Percentiles rank a stretch among this genome's conserved stretches.
Conservation (phyloP, 164 flowering plant species). For the Pachysandra terminalis region DNA sequence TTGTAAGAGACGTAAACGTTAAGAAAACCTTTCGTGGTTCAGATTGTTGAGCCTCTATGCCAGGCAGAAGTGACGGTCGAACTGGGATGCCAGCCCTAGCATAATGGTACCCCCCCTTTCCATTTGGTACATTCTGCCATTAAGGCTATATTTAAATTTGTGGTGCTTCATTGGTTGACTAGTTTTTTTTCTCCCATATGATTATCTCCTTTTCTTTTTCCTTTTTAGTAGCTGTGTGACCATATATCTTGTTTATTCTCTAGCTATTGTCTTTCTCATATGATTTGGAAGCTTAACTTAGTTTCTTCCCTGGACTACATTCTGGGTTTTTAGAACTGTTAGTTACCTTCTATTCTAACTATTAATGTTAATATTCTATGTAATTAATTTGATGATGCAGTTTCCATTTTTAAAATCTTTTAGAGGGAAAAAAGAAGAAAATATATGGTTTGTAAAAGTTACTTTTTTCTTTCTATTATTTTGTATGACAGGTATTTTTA, state of each 20-base stretch:
- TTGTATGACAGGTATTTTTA: constrained; percentile 58
- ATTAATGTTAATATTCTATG: background rate
- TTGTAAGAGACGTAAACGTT: too few species aligned
- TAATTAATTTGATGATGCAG: background rate
- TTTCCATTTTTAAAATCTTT: background rate
- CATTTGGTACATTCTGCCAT: too few species aligned
- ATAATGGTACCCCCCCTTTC: too few species aligned
- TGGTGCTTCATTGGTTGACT: too few species aligned
- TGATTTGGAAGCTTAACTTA: background rate
- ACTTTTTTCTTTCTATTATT: constrained; percentile 5
- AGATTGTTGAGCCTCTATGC: too few species aligned
- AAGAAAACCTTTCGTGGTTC: too few species aligned
- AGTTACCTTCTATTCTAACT: background rate
- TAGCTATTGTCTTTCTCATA: background rate
- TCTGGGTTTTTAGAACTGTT: background rate
- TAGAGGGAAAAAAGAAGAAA: background rate
- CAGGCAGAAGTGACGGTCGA: too few species aligned
- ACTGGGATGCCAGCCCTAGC: too few species aligned
- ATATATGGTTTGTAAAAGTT: constrained; percentile 1
- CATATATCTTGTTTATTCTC: background rate
- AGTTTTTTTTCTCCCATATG: background rate
- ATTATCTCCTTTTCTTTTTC: too few species aligned
- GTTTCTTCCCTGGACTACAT: background rate
- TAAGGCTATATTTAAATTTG: too few species aligned
- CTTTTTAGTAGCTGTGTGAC: background rate